Evolutionary conservation across 129 eudicot genomes (phyloP), one percentile per base, ranked within the genome.

Genomic region (Ambrosia trifida): DNA sequence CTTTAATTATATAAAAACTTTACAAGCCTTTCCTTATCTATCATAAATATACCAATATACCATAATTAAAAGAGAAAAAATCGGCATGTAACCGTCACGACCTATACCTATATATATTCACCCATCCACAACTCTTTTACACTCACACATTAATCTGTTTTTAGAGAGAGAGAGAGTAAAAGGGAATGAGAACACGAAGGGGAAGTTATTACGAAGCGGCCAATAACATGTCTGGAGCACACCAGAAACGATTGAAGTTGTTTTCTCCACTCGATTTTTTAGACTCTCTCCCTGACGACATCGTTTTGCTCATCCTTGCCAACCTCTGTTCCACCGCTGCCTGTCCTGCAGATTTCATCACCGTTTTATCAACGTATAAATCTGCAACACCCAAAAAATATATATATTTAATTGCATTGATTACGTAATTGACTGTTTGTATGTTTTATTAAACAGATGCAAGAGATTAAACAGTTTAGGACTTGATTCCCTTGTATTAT

Each of bases 271-370:
- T 11, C 43, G 93, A 91, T 74, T 80, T 73, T 28, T 84, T 91
- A 14, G 96, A 91, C 44, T 14, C 69, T 51, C 68, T 88, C 51
- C 97, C 87, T 2, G 96, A 91, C 73, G 97, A 91, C 68, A 77
- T 91, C 58, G 86, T 91, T 18, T 72, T 91, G 3, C 74, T 70
- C 59, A 81, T 91, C 61, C 85, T 91, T 44, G 72, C 83, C 17
- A 88, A 82, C 57, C 96, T 91, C 50, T 73, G 84, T 47, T 68
- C 91, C 66, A 69, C 87, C 54, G 96, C 94, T 19, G 3, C 18
- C 3, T 79, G 73, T 47, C 87, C 97, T 0, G 79, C 91, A 0
- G 94, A 91, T 88, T 81, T 84, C 74, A 66, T 80, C 73, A 81
- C 67, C 72, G 83, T 88, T 69, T 50, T 91, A 64, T 50, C 78